Base-by-base conservation (phyloP, 352 stramenopile genomes). In the Phytophthora rubi region DNA sequence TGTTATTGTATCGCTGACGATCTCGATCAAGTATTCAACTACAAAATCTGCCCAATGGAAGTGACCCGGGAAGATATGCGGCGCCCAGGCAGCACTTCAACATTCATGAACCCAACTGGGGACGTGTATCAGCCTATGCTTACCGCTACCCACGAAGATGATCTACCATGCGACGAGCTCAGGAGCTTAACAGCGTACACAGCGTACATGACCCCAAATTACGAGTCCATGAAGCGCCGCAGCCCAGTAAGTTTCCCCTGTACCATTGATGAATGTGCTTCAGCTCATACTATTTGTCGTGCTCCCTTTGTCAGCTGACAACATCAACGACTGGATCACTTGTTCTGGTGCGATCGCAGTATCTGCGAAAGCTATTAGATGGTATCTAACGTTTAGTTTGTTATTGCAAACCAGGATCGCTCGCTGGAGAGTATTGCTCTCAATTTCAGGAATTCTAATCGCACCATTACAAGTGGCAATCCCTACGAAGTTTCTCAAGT, bases 1-100 rank as follows among this genome's bases (percentile, higher is more conserved):
- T 93, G 85, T 51, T 96, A 94, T 67, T 89, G 93, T n/a, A 89
- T 96, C 30, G 89, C 89, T 2, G 89, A 96, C 53, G 89, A 96
- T 39, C 71, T 93, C 18, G 82, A 78, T 8, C 81, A 90, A 44
- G 82, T 94, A 3, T 83, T 86, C 23, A 71, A 87, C 35, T 79
- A 83, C 47, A 77, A 77, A 5, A 83, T 93, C 60, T 91, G 83
- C 45, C 59, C 74, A 0, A 78, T 86, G 6, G 77, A 88, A 56
- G 37, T 81, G 26, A 86, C 45, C 3, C 53, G 76, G 33, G 81
- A 89, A 39, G 78, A 88, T 3, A 71, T 80, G 53, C 70, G 76
- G 56, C 77, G 68, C 0, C 62, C 69, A 8, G 59, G 32, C 16
- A 75, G 70, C 4, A 70, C 64, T 54, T 72, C 75, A 4, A 78